phyloP scores from a whole-genome alignment of 2,329 filamentous ascomycete species.

The Cadophora gregata region DNA sequence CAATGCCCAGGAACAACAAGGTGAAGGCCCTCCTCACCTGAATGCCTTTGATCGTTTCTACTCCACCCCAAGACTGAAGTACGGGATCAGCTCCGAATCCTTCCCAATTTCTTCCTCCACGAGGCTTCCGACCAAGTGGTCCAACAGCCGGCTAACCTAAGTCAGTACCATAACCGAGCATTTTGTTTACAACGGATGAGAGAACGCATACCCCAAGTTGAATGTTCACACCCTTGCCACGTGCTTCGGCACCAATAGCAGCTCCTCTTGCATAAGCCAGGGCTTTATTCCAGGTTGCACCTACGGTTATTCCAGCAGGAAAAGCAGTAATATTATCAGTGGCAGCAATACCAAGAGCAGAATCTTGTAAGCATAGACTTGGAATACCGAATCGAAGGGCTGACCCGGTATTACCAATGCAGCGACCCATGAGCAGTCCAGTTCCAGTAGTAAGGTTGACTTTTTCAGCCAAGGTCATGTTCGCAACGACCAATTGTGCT shows the following conservation, averaged over 20 bases:
- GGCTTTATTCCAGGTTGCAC: slow-evolving; percentile 76
- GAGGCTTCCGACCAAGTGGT: slow-evolving; percentile 73
- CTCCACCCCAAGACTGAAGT: slow-evolving; percentile 60
- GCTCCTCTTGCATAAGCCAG: slow-evolving; percentile 72
- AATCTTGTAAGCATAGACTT: slow-evolving; percentile 74
- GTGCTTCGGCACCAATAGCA: slow-evolving; percentile 73
- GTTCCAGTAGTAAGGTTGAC: slow-evolving; percentile 77
- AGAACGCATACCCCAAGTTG: slow-evolving; percentile 57
- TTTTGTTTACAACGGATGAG: not conserved
- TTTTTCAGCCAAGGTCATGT: slow-evolving; percentile 83
- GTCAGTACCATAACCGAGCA: not conserved
- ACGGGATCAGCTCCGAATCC: slow-evolving; percentile 74
- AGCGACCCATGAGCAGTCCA: slow-evolving; percentile 73
- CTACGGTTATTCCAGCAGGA: slow-evolving; percentile 78
- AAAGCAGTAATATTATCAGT: slow-evolving; percentile 79
- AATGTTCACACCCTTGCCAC: slow-evolving; percentile 75
- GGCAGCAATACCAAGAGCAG: slow-evolving; percentile 72
- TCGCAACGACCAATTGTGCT: slow-evolving; percentile 69
- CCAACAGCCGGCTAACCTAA: slow-evolving; percentile 57
- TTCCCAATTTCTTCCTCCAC: slow-evolving; percentile 78
- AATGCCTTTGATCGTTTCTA: slow-evolving; percentile 60
- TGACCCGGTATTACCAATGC: slow-evolving; percentile 79
- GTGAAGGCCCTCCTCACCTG: slow-evolving; percentile 43
- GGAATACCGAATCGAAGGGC: slow-evolving; percentile 74
- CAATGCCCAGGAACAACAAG: too few relatives aligned